Evolutionary conservation across 805 yeast genomes (phyloP), one percentile per base, ranked within the genome.

Genomic region (Wickerhamomyces queroliae): DNA sequence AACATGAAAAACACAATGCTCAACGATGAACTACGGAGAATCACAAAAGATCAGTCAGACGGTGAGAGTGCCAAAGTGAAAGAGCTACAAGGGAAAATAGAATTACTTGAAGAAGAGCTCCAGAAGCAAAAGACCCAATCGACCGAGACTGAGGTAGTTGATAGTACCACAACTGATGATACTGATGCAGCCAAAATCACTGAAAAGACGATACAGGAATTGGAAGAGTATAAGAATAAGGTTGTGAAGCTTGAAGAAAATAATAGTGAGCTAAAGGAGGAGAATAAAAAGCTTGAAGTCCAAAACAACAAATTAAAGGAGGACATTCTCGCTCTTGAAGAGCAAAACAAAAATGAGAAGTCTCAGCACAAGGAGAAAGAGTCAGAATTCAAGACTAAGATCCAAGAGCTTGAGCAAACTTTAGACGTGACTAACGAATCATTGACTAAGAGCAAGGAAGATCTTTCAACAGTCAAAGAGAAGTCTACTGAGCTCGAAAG

Each of bases 1-100:
- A 72, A 71, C 17, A 69, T 76, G 37, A 83, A 84, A 52, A 77
- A 74, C 24, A 66, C 66, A 2, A 57, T 90, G 63, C 66, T 83
- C 42, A 77, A 72, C 48, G 72, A 69, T 2, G 97, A 91, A 55
- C 62, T 90, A 52, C 69, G 80, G 39, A 68, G 49, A 9, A n/a
- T 52, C 11, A 37, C 44, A 2, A 52, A 48, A 31, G 50, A 47
- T 10, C 9, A 16, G 19, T 26, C 45, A 16, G 40, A 17, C 2
- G 27, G 42, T 4, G 22, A 33, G 3, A 12, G n/a, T 16, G 23
- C 26, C 9, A 31, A 41, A 15, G 41, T 23, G 7, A 40, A 38
- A 10, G 48, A 45, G n/a, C 26, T 49, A 27, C 37, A 46, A 26
- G 12, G 26, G 5, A 41, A 39, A 20, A 28, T 42, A 5, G 25